phyloP scores from a whole-genome alignment of 2,329 filamentous ascomycete genomes.

The Aspergillus arachidicola region DNA sequence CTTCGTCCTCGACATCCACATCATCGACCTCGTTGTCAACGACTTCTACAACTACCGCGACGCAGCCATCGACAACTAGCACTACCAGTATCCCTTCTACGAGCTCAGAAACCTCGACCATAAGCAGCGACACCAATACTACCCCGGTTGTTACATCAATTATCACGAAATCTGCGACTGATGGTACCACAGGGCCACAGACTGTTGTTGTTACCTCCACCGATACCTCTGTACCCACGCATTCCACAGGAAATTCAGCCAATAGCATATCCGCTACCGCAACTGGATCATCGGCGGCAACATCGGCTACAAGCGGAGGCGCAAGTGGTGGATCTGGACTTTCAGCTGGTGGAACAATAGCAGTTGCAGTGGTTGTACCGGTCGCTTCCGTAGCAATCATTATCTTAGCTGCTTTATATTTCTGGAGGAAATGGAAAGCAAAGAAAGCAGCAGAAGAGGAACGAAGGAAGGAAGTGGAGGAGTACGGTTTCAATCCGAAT shows the following conservation, averaged over 20 bases:
- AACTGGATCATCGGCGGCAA: conserved; percentile 27
- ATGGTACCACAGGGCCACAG: conserved; percentile 12
- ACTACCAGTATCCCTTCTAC: conserved; percentile 21
- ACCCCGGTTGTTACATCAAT: conserved; percentile 12
- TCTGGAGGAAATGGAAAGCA: conserved; percentile 88
- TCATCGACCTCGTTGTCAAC: conserved; percentile 24
- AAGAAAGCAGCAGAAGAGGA: conserved; percentile 83
- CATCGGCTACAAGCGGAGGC: conserved; percentile 28
- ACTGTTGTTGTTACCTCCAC: conserved; percentile 23
- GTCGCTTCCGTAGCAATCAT: conserved; percentile 85
- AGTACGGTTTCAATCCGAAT: conserved; percentile 98
- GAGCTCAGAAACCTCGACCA: conserved; percentile 14
- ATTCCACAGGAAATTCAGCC: conserved; percentile 22
- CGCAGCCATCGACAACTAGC: conserved; percentile 16
- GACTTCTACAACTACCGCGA: conserved; percentile 20
- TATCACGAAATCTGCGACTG: conserved; percentile 14
- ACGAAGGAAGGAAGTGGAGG: conserved; percentile 92
- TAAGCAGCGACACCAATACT: conserved; percentile 10
- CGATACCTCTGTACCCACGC: conserved; percentile 10
- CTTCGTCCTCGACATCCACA: conserved; percentile 26
- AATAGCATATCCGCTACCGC: conserved; percentile 29
- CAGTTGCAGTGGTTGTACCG: conserved; percentile 90
- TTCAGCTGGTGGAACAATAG: conserved; percentile 68
- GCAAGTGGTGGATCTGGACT: conserved; percentile 38
- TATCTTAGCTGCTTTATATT: conserved; percentile 73